Conservation (phyloP, 148 eudicot genomes). For the Spergularia marina region DNA sequence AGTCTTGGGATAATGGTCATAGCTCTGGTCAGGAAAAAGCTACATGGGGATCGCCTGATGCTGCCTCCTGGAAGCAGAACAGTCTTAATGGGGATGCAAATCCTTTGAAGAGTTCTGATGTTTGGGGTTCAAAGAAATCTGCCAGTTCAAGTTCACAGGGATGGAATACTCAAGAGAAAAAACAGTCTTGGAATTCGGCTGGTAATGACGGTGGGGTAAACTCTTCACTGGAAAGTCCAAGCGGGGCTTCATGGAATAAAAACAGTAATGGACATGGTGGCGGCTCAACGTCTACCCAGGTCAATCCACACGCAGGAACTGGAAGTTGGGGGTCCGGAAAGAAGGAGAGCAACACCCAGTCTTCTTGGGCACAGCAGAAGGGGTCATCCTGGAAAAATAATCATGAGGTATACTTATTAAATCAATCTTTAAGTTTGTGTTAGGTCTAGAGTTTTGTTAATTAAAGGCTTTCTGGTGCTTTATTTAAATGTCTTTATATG, state of each 20-base stretch:
- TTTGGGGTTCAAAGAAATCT: conserved; percentile 21
- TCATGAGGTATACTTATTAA: conserved; percentile 12
- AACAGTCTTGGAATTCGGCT: conserved; percentile 6
- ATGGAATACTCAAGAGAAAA: conserved; percentile 14
- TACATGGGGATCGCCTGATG: conserved; percentile 11
- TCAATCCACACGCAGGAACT: neutral
- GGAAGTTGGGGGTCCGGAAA: conserved; percentile 24
- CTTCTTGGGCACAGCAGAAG: conserved; percentile 27
- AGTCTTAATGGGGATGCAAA: neutral
- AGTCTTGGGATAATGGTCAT: conserved; percentile 16
- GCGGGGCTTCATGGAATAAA: conserved; percentile 21
- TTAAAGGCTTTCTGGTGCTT: neutral
- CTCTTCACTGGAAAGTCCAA: conserved; percentile 30
- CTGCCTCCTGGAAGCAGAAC: conserved; percentile 2
- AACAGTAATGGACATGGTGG: conserved; percentile 6
- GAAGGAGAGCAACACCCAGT: conserved; percentile 21
- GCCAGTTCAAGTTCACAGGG: conserved; percentile 1
- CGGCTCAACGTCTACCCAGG: conserved; percentile 21
- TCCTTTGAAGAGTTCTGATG: conserved; percentile 5
- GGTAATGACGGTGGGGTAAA: neutral
- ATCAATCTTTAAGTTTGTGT: neutral
- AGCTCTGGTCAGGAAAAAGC: neutral
- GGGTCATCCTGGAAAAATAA: conserved; percentile 13
- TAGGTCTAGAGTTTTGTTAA: neutral
- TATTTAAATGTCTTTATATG: neutral